Conservation (phyloP, 164 flowering plant genomes). For the Taxillus chinensis region DNA sequence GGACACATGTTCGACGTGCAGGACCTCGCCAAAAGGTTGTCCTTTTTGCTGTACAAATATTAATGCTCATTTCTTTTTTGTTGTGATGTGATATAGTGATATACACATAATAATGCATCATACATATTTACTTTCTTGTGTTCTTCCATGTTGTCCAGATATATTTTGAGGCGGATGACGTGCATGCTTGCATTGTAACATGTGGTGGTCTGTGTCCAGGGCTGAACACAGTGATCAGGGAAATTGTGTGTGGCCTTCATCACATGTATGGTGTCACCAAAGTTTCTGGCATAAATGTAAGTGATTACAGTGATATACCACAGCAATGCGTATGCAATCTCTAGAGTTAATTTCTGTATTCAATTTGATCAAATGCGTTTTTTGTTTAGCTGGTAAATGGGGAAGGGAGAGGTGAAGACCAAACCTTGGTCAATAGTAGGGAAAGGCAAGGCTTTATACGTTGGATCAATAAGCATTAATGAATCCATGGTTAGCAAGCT, state of each 20-base stretch:
- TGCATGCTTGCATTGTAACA: slow-evolving; percentile 63
- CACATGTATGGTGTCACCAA: slow-evolving; percentile 57
- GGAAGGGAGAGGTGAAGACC: background rate
- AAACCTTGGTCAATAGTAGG: background rate
- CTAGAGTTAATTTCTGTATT: background rate
- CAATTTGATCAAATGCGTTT: background rate
- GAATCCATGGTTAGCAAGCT: background rate
- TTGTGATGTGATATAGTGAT: background rate
- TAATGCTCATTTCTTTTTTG: background rate
- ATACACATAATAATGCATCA: no score
- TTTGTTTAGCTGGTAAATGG: background rate
- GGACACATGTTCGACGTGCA: slow-evolving; percentile 74
- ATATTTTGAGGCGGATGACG: slow-evolving; percentile 54
- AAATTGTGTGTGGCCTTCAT: slow-evolving; percentile 50
- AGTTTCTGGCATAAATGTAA: slow-evolving; percentile 56
- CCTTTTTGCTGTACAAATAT: background rate
- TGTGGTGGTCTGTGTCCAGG: slow-evolving; percentile 83
- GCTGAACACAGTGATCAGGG: slow-evolving; percentile 74
- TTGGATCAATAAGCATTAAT: background rate
- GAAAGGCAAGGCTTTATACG: background rate
- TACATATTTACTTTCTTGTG: background rate
- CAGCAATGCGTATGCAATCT: background rate
- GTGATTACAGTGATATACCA: slow-evolving; percentile 6
- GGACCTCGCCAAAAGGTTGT: slow-evolving; percentile 75
- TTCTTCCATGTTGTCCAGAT: slow-evolving; percentile 26